These are phyloP conservation scores for Sugiyamaella floridensis DNA, from an alignment of 805 yeast genomes.

Conservation along the genomic window DNA sequence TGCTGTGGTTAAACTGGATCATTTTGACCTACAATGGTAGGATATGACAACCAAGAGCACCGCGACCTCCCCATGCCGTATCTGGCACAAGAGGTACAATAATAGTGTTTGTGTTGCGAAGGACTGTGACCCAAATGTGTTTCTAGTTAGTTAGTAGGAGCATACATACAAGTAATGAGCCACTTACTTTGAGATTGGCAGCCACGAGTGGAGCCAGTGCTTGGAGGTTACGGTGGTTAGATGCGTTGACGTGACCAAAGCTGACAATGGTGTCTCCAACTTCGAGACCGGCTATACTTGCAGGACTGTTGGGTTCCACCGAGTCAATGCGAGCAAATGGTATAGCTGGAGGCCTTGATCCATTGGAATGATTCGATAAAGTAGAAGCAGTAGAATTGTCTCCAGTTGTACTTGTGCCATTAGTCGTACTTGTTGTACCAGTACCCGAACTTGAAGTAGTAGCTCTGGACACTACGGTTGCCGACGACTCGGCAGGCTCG, in stretches of 20 bases:
- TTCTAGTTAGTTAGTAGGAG: conserved; percentile 7
- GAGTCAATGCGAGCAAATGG: conserved; percentile 37
- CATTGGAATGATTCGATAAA: neutral
- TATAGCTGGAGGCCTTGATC: neutral
- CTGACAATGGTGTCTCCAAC: conserved; percentile 47
- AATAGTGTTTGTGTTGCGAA: conserved; percentile 15
- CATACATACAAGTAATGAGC: neutral
- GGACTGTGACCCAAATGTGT: conserved; percentile 22
- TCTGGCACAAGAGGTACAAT: conserved; percentile 38
- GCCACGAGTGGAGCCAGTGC: conserved; percentile 40
- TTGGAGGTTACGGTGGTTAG: conserved; percentile 46
- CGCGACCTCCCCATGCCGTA: conserved; percentile 55
- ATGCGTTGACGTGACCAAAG: conserved; percentile 49
- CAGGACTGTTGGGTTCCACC: conserved; percentile 52
- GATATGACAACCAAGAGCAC: conserved; percentile 62
- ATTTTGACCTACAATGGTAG: conserved; percentile 21
- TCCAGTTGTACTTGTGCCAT: conserved; percentile 1
- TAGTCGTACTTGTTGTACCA: neutral
- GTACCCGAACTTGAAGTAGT: neutral
- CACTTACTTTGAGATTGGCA: conserved; percentile 29
- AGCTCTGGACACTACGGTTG: neutral
- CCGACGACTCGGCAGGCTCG: neutral
- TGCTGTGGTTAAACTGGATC: no score
- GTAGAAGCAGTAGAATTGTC: neutral
- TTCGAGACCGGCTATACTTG: conserved; percentile 46